phyloP scores from a whole-genome alignment of 2,329 filamentous ascomycete species.

The Calycina marina region DNA sequence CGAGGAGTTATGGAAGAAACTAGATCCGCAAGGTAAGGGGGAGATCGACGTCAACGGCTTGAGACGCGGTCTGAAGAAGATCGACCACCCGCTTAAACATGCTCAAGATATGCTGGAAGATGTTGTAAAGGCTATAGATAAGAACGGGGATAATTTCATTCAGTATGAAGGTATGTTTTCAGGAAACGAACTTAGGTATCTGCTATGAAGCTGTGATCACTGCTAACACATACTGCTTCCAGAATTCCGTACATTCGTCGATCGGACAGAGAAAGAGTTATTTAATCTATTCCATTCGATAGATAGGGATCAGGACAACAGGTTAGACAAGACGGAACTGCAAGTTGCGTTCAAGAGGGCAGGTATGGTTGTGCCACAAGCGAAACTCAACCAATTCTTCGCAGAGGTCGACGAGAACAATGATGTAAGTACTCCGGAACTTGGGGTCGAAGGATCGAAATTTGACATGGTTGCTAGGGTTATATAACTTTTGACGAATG shows the following conservation, averaged over 20 bases:
- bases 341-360: constrained; percentile 62
- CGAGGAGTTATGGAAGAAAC: constrained; percentile 66
- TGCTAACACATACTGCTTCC: too few relatives aligned
- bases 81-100: constrained; percentile 92
- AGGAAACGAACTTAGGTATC: neutral
- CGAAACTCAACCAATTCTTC: constrained; percentile 76
- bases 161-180: constrained; percentile 63
- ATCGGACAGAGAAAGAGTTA: constrained; percentile 74
- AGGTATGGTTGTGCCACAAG: constrained; percentile 63
- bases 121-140: constrained; percentile 72
- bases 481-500: constrained; percentile 86
- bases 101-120: constrained; percentile 72
- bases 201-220: too few relatives aligned
- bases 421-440: constrained; percentile 40
- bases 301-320: constrained; percentile 72
- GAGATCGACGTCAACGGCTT: constrained; percentile 74
- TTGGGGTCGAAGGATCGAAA: too few relatives aligned
- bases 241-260: constrained; percentile 87
- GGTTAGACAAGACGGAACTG: constrained; percentile 76
- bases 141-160: constrained; percentile 76
- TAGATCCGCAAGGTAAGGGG: constrained; percentile 64
- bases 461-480: constrained; percentile 24
- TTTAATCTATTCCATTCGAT: constrained; percentile 72
- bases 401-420: constrained; percentile 76
- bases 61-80: constrained; percentile 69